Conservation (phyloP, 2,329 filamentous ascomycete genomes). For the Colletotrichum shisoi region DNA sequence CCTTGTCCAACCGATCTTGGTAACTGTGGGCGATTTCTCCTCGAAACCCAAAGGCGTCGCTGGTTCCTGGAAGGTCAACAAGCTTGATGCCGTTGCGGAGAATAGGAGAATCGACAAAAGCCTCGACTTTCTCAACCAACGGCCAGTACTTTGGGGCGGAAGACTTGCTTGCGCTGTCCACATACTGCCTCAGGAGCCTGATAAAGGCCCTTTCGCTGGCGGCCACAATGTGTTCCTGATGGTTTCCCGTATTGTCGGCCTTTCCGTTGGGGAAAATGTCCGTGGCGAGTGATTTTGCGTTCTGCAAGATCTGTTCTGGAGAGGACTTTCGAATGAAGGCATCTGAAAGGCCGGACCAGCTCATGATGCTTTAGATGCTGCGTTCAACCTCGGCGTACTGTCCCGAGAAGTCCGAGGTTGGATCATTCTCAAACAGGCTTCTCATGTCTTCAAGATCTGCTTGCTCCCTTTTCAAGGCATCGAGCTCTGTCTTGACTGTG, state of each 20-base stretch:
- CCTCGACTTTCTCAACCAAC: conserved; percentile 37
- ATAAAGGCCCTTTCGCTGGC: conserved; percentile 3
- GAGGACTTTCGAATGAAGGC: conserved; percentile 6
- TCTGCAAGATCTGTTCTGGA: conserved; percentile 12
- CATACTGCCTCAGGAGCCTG: conserved; percentile 27
- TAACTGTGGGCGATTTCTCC: conserved; percentile 29
- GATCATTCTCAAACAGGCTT: background rate
- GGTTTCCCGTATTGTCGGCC: background rate
- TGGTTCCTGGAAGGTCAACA: conserved; percentile 39
- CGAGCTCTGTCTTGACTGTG: conserved; percentile 35
- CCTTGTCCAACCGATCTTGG: conserved; percentile 26
- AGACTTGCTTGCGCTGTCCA: conserved; percentile 19
- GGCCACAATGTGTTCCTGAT: background rate
- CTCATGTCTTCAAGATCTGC: conserved; percentile 16
- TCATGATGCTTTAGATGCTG: conserved; percentile 19
- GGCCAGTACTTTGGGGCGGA: conserved; percentile 28
- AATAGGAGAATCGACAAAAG: conserved; percentile 29
- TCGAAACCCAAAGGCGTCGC: conserved; percentile 36
- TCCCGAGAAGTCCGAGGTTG: background rate
- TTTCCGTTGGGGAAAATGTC: background rate
- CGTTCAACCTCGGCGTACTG: conserved; percentile 9
- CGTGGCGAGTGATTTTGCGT: background rate
- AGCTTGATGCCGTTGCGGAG: conserved; percentile 38
- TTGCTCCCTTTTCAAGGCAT: conserved; percentile 22
- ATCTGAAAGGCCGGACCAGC: conserved; percentile 32